Percentiles rank a stretch among this genome's conserved stretches.
These are phyloP conservation scores for Noccaea caerulescens DNA, from an alignment of 345 rosid genomes.

Conservation along the genomic window DNA sequence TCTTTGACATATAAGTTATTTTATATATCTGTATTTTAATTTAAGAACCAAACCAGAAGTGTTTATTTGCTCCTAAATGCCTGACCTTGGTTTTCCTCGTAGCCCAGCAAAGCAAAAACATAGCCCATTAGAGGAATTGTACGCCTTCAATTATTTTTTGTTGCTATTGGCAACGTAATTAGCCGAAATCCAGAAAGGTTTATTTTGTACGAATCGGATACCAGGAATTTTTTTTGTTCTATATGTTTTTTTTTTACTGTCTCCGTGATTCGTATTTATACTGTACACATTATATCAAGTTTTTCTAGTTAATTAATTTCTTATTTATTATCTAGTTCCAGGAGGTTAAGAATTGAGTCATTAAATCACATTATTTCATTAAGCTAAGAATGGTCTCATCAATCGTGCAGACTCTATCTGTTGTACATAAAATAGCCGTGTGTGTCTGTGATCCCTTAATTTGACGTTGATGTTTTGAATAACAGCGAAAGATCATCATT, in stretches of 20 bases:
- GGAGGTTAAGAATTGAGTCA: neutral
- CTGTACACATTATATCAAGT: neutral
- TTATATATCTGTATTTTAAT: too few species aligned
- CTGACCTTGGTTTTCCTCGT: neutral
- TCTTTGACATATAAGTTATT: too few species aligned
- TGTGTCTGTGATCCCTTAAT: neutral
- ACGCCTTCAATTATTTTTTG: neutral
- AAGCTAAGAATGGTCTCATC: neutral
- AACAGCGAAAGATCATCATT: neutral
- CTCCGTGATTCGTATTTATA: neutral
- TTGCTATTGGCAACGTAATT: neutral
- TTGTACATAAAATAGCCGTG: neutral
- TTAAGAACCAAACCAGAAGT: too few species aligned
- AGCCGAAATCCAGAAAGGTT: neutral
- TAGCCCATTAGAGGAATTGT: neutral
- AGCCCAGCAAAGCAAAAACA: neutral
- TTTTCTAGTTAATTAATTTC: neutral
- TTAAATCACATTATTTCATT: too few species aligned
- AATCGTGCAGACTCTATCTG: neutral
- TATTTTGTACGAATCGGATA: neutral
- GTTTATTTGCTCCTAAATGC: neutral
- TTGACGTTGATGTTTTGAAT: neutral
- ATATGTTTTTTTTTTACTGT: neutral
- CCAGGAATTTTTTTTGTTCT: too few species aligned
- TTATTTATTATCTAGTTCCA: neutral